These are phyloP conservation scores for Ustilago hordei DNA, from an alignment of 1,284 basidiomycete genomes.

Conservation along the genomic window DNA sequence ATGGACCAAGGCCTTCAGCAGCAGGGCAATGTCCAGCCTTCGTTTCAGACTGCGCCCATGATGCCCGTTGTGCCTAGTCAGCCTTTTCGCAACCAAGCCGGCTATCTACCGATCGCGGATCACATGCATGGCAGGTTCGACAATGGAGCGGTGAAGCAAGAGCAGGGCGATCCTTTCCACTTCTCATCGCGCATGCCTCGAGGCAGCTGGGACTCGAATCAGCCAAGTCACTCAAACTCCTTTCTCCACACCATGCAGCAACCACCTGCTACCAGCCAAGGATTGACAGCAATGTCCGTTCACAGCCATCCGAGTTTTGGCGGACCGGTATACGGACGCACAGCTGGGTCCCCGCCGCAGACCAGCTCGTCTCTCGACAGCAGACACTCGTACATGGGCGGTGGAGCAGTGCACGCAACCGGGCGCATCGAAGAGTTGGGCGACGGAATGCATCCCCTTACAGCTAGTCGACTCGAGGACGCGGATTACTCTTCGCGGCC, in stretches of 20 bases:
- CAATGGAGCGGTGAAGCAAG: constrained; percentile 21
- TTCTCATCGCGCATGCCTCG: constrained; percentile 35
- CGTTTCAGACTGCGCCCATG: constrained; percentile 21
- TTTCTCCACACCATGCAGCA: constrained; percentile 35
- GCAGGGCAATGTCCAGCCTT: constrained; percentile 11
- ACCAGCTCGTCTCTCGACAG: constrained; percentile 47
- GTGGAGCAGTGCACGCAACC: constrained; percentile 1
- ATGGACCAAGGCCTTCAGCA: constrained; percentile 14
- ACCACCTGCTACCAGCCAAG: constrained; percentile 46
- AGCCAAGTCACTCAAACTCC: constrained; percentile 22
- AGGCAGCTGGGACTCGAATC: constrained; percentile 52
- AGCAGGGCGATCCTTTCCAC: constrained; percentile 34
- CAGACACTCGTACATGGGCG: constrained; percentile 31
- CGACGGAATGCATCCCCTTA: constrained; percentile 24
- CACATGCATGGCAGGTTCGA: constrained; percentile 25
- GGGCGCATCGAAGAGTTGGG: constrained; percentile 28
- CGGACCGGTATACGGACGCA: constrained; percentile 17
- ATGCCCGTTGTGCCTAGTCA: constrained; percentile 41
- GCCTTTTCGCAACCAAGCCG: constrained; percentile 14
- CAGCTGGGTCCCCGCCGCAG: constrained; percentile 39
- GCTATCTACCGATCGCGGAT: constrained; percentile 11
- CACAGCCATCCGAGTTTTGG: constrained; percentile 38
- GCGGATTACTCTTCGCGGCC: constrained; percentile 28
- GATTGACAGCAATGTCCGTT: constrained; percentile 27
- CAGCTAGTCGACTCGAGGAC: constrained; percentile 23